phyloP scores from a whole-genome alignment of 371 early-diverging fungal genomes.

The Dinochytrium kinnereticum region DNA sequence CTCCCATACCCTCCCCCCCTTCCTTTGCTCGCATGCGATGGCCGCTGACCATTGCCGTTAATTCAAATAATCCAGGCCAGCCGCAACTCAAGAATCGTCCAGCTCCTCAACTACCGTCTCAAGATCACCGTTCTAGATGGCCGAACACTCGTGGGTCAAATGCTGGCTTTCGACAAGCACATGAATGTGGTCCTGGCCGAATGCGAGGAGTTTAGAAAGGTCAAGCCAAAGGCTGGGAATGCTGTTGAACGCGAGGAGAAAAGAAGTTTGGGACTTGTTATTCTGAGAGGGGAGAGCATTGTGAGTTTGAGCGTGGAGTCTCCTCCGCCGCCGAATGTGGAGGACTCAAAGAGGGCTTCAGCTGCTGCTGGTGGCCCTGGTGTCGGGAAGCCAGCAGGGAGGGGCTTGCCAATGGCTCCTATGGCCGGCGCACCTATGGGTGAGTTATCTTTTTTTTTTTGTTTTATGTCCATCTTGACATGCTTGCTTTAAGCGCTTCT shows the following conservation, averaged over 20 bases:
- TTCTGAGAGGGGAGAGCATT: slow-evolving; percentile 92
- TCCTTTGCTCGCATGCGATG: background rate
- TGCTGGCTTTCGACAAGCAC: slow-evolving; percentile 98
- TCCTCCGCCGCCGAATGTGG: slow-evolving; percentile 79
- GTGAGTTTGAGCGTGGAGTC: slow-evolving; percentile 91
- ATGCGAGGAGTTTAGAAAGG: slow-evolving; percentile 94
- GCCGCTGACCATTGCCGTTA: too few species aligned
- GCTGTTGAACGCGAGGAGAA: slow-evolving; percentile 69
- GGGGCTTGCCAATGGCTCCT: slow-evolving; percentile 82
- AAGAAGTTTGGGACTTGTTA: slow-evolving; percentile 91
- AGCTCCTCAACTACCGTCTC: slow-evolving; percentile 93
- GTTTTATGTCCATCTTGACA: too few species aligned
- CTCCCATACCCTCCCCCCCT: background rate
- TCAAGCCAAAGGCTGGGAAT: slow-evolving; percentile 68
- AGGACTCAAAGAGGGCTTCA: slow-evolving; percentile 56
- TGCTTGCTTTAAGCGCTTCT: background rate
- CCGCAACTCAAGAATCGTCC: slow-evolving; percentile 67
- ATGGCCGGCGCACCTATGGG: slow-evolving; percentile 46
- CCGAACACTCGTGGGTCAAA: slow-evolving; percentile 91
- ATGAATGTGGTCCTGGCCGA: slow-evolving; percentile 98
- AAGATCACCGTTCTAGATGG: slow-evolving; percentile 91
- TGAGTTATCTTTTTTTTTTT: slow-evolving; percentile 10
- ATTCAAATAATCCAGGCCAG: slow-evolving; percentile 6
- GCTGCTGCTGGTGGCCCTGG: slow-evolving; percentile 68
- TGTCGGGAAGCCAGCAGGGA: slow-evolving; percentile 76